phyloP scores from a whole-genome alignment of 352 stramenopile genomes.

The Phytopythium montanum region DNA sequence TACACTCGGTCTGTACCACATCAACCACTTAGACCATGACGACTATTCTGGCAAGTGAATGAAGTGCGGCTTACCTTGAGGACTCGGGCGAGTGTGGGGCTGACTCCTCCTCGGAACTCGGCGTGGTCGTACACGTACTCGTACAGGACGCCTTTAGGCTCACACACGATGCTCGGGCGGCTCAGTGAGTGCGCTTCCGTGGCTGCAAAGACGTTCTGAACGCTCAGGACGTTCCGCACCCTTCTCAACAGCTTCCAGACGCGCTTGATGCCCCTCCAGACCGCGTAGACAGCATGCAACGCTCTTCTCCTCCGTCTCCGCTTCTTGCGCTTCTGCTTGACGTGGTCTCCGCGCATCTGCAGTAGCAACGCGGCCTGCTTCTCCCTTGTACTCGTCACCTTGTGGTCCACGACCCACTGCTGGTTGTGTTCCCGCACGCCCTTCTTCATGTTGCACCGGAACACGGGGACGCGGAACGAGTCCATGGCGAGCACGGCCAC shows the following conservation, averaged over 20 bases:
- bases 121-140: constrained; percentile 82
- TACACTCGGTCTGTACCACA: constrained; percentile 65
- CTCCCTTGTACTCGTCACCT: constrained; percentile 37
- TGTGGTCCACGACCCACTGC: constrained; percentile 54
- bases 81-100: constrained; percentile 57
- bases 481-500: constrained; percentile 65
- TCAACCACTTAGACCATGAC: neutral
- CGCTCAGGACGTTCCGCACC: constrained; percentile 49
- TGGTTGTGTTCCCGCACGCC: constrained; percentile 59
- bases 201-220: constrained; percentile 61
- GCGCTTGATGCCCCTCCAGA: constrained; percentile 39
- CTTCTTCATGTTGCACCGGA: constrained; percentile 54
- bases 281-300: constrained; percentile 18
- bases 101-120: constrained; percentile 54
- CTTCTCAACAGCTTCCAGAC: constrained; percentile 44
- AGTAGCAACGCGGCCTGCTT: constrained; percentile 40
- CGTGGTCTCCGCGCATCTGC: constrained; percentile 48
- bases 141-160: constrained; percentile 78
- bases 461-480: constrained; percentile 63
- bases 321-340: constrained; percentile 9
- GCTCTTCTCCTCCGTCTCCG: constrained; percentile 23
- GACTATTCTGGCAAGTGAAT: neutral
- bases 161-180: constrained; percentile 63
- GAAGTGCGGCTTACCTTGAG: constrained; percentile 35
- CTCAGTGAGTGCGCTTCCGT: constrained; percentile 24